phyloP scores from a whole-genome alignment of 352 stramenopile species.

The Paralagenidium karlingii region DNA sequence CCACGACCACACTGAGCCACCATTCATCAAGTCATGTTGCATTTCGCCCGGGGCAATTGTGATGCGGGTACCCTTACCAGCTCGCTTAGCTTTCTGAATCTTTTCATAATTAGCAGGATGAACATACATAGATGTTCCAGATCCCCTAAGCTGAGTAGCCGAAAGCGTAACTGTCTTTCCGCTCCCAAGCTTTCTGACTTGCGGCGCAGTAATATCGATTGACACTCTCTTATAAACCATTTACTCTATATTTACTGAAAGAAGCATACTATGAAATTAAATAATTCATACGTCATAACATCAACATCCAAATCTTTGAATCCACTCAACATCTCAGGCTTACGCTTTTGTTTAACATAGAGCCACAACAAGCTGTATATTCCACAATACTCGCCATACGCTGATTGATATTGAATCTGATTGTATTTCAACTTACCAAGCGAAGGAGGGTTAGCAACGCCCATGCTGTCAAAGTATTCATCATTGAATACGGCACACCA shows the following conservation, averaged over 20 bases:
- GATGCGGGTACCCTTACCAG: conserved; percentile 1
- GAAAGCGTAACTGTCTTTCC: conserved; percentile 1
- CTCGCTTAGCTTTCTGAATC: not conserved
- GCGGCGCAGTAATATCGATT: not conserved
- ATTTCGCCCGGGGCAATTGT: conserved; percentile 6
- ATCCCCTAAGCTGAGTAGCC: conserved; percentile 1
- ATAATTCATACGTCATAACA: too few relatives aligned
- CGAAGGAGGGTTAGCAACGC: conserved; percentile 1
- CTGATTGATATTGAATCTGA: conserved; percentile 5
- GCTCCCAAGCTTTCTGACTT: not conserved
- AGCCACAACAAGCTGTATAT: conserved; percentile 5
- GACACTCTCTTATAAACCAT: conserved; percentile 5
- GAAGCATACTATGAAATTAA: conserved; percentile 7
- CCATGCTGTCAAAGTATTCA: conserved; percentile 8
- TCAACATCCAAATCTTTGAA: conserved; percentile 10
- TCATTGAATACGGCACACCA: conserved; percentile 3
- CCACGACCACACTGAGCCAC: conserved; percentile 4
- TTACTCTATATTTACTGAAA: too few relatives aligned
- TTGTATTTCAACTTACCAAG: conserved; percentile 9
- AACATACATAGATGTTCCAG: conserved; percentile 7
- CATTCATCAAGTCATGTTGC: conserved; percentile 1
- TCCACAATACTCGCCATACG: conserved; percentile 2
- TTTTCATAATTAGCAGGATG: conserved; percentile 9
- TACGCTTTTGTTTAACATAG: conserved; percentile 7
- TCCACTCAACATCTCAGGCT: conserved; percentile 1